These are phyloP conservation scores for Cutaneotrichosporon arboriforme DNA, from an alignment of 1,284 basidiomycete genomes.

Conservation along the genomic window DNA sequence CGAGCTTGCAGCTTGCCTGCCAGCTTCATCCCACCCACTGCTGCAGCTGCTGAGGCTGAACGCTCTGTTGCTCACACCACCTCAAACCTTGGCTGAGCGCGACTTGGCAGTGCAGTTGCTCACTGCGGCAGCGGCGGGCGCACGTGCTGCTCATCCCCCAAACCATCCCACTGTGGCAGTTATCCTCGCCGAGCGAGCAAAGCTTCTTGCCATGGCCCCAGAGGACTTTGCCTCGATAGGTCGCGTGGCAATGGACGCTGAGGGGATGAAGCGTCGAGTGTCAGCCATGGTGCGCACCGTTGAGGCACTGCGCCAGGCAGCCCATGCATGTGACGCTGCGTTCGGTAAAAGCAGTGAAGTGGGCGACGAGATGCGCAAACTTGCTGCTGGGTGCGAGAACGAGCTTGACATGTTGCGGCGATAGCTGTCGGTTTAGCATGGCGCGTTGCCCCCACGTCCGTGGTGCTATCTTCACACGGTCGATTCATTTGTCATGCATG, in stretches of 20 bases:
- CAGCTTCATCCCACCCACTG: conserved; percentile 65
- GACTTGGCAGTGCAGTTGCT: conserved; percentile 54
- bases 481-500: no score
- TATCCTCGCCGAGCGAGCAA: conserved; percentile 71
- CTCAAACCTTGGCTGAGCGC: conserved; percentile 16
- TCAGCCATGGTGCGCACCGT: conserved; percentile 56
- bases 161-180: conserved; percentile 77
- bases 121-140: conserved; percentile 56
- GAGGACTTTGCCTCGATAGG: not conserved
- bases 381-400: not conserved
- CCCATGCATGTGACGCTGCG: conserved; percentile 37
- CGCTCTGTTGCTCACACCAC: conserved; percentile 27
- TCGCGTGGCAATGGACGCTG: not conserved
- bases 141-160: conserved; percentile 55
- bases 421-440: not conserved
- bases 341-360: conserved; percentile 39
- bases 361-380: not conserved
- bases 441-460: no score
- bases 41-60: conserved; percentile 66
- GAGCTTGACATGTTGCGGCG: conserved; percentile 12
- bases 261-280: not conserved
- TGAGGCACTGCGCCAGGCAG: conserved; percentile 59
- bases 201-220: conserved; percentile 55
- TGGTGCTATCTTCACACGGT: no score
- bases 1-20: conserved; percentile 61